These are phyloP conservation scores for Hypsizygus ulmarius DNA, from an alignment of 1,284 basidiomycete genomes.

Conservation along the genomic window DNA sequence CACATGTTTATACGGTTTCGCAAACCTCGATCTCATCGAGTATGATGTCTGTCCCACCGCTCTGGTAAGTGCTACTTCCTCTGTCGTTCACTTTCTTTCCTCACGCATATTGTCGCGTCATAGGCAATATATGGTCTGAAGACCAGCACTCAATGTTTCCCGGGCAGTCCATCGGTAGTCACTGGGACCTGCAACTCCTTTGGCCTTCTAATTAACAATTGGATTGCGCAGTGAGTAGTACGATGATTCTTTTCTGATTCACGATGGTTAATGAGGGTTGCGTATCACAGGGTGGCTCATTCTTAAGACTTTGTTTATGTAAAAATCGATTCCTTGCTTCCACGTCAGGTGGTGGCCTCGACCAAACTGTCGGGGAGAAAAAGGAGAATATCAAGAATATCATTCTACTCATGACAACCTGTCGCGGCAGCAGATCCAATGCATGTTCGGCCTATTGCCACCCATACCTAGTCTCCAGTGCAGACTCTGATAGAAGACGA, in stretches of 20 bases:
- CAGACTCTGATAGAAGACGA: too few species aligned
- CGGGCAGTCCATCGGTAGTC: background rate
- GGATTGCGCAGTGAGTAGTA: conserved; percentile 4
- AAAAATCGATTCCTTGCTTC: too few species aligned
- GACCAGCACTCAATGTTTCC: background rate
- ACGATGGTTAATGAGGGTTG: background rate
- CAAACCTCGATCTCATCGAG: conserved; percentile 1
- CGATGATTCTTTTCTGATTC: background rate
- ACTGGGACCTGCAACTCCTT: conserved; percentile 3
- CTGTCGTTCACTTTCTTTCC: background rate
- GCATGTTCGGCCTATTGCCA: too few species aligned
- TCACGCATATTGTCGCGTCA: background rate
- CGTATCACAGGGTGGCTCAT: background rate
- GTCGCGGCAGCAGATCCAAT: too few species aligned
- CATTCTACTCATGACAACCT: too few species aligned
- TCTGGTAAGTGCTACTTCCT: background rate
- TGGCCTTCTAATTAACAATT: background rate
- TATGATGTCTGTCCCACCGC: conserved; percentile 6
- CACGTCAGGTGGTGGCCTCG: too few species aligned
- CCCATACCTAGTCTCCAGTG: too few species aligned
- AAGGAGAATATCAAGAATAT: too few species aligned
- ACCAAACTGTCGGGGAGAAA: too few species aligned
- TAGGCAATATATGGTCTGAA: background rate
- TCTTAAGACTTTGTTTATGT: background rate
- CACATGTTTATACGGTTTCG: conserved; percentile 3